Evolutionary conservation across 768 basidiomycete genomes (phyloP).

Genomic region (Glaciozyma antarctica): DNA sequence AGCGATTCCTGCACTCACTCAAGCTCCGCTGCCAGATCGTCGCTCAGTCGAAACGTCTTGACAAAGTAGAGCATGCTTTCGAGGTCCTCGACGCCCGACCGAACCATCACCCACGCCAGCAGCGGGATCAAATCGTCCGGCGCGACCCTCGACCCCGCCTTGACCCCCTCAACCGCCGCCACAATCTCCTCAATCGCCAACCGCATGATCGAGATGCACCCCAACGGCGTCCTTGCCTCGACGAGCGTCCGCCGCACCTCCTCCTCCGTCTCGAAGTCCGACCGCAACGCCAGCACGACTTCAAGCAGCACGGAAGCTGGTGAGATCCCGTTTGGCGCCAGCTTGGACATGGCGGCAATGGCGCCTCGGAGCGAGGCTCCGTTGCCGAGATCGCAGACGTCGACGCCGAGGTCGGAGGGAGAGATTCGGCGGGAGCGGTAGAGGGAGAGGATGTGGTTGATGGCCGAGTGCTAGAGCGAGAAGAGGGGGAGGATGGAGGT

Average conservation of each 20-base stretch:
- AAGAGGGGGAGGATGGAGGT: conserved; percentile 12
- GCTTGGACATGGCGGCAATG: neutral
- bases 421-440: conserved; percentile 8
- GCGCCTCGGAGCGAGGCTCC: conserved; percentile 1
- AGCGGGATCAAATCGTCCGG: conserved; percentile 28
- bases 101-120: conserved; percentile 22
- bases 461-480: neutral
- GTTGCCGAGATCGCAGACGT: neutral
- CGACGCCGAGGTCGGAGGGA: conserved; percentile 17
- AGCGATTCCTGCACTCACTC: conserved; percentile 8
- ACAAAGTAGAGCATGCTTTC: conserved; percentile 22
- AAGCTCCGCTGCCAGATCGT: conserved; percentile 8
- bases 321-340: neutral
- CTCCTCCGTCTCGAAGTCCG: neutral
- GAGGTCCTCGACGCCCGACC: conserved; percentile 10
- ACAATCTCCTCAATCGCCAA: conserved; percentile 26
- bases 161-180: conserved; percentile 5
- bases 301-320: neutral
- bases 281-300: neutral
- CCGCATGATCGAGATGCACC: conserved; percentile 10
- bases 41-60: conserved; percentile 15
- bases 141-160: conserved; percentile 1
- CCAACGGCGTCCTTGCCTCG: conserved; percentile 26
- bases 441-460: conserved; percentile 15
- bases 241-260: conserved; percentile 2